A percentile compares a stretch with the other conserved stretches of the same genome.
phyloP scores from a whole-genome alignment of 345 rosid genomes.

The Citrus reticulata region DNA sequence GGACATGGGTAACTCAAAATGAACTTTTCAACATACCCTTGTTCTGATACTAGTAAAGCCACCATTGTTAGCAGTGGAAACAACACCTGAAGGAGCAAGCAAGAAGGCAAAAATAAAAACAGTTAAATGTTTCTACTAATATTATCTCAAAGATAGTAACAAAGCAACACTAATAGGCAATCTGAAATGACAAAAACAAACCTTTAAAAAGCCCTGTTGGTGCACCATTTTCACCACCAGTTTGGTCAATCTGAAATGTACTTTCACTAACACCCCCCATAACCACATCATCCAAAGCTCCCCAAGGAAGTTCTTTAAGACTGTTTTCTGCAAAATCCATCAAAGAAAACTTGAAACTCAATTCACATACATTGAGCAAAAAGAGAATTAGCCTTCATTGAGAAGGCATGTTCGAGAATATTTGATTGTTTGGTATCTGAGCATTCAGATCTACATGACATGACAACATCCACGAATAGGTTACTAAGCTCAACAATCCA shows the following conservation, averaged over 20 bases:
- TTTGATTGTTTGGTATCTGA: neutral
- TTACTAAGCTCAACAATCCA: neutral
- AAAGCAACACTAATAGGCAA: neutral
- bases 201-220: slow-evolving; percentile 81
- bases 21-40: slow-evolving; percentile 44
- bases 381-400: too few species aligned
- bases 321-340: slow-evolving; percentile 42
- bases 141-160: slow-evolving; percentile 4
- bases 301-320: slow-evolving; percentile 86
- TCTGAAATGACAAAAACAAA: slow-evolving; percentile 22
- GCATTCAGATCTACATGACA: neutral
- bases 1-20: neutral
- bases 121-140: neutral
- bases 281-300: slow-evolving; percentile 94
- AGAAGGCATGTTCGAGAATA: too few species aligned
- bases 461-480: neutral
- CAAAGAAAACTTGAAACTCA: neutral
- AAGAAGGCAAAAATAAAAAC: neutral
- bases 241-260: slow-evolving; percentile 52
- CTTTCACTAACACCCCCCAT: slow-evolving; percentile 99
- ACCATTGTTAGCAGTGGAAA: slow-evolving; percentile 91
- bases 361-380: neutral
- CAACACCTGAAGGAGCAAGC: slow-evolving; percentile 48
- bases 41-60: slow-evolving; percentile 89
- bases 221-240: slow-evolving; percentile 72